Evolutionary conservation across 768 basidiomycete species (phyloP), one percentile per base, ranked within the genome.

Genomic region (Rhizopogon sp.): DNA sequence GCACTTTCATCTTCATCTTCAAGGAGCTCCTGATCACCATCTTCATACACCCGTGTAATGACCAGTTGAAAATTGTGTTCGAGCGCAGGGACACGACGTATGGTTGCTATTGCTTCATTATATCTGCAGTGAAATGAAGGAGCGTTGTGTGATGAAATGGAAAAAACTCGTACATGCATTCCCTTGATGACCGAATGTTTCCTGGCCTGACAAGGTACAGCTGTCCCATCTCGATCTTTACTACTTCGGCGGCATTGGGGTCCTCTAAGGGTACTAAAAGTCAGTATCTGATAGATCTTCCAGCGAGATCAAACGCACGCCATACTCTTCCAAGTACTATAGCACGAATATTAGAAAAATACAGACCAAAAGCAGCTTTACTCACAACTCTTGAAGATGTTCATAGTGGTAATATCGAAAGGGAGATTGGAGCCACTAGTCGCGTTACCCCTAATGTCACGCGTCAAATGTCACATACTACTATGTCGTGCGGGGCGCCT

Each of bases 21-120:
- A 16, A 98, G 73, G 41, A 98, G 70, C 64, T 96, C 90, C 70
- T 96, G 93, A 66, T 98, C 95, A 3, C 93, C 97, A 58, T 98
- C 96, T 62, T 98, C 93, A 65, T 91, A 98, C 1, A 97, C 94
- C 57, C 95, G 79, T n/a, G 94, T 97, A 52, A 98, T 85, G 9
- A 97, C 95, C 9, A 99, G 80, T 68, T 98, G 90, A 67, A 87
- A 91, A 71, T 83, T 85, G 77, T 84, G 90, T 60, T 81, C 90
- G 43, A 88, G 65, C 1, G 83, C 77, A 33, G 88, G 84, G 45
- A 89, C 83, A 56, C 94, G 84, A 54, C 97, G 84, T 66, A 99
- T 88, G 22, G 95, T 93, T 9, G 89, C 88, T 76, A 97, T 94
- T 5, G 95, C 95, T 61, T 97, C 94, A 60, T 92, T 93, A 71